Base-by-base conservation (phyloP, 2,329 filamentous ascomycete genomes). In the Corniculantispora saksenae region DNA sequence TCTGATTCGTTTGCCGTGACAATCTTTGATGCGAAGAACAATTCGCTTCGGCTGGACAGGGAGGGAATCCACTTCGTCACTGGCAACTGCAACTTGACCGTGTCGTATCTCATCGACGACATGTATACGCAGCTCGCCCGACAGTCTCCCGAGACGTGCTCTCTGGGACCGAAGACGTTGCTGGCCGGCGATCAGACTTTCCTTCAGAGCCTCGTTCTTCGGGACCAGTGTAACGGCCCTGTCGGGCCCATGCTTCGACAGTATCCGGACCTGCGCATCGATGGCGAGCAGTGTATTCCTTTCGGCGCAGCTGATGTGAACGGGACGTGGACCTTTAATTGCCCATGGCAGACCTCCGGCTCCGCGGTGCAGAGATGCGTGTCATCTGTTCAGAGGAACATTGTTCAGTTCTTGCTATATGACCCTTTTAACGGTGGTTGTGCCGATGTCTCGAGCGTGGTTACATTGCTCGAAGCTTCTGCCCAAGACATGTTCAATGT, bases 391-490 rank as follows among this genome's bases (percentile, higher is more conserved):
- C 70, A 73, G 59, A 69, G 73, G 48, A 71, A 73, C 29, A 67
- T 78, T 1, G 62, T 76, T 17, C 72, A 78, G 48, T 74, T 77
- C 15, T 70, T 80, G 38, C 70, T 72, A 8, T 71, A 67, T 1
- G 77, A 79, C 35, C 75, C 77, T 0, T 76, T 80, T 32, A 75
- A 70, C 9, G 76, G 75, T 4, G 71, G 73, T 0, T 80, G 78
- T 57, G 76, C 75, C 0, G 73, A 76, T 23, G 56, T 78, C 19
- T 71, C 75, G 0, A 77, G 75, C 7, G 72, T 78, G 5, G 69
- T 77, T 29, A 75, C 75, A 13, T 76, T 74, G 0, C 72, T 78
- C 21, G 70, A 70, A 21, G 64, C 66, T 5, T 70, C 70, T 1
- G 74, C 68, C 0, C 66, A 71, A 12, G 74, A 78, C n/a, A 69